These are phyloP conservation scores for Exophiala sideris DNA, from an alignment of 2,329 filamentous ascomycete species.

Conservation along the genomic window DNA sequence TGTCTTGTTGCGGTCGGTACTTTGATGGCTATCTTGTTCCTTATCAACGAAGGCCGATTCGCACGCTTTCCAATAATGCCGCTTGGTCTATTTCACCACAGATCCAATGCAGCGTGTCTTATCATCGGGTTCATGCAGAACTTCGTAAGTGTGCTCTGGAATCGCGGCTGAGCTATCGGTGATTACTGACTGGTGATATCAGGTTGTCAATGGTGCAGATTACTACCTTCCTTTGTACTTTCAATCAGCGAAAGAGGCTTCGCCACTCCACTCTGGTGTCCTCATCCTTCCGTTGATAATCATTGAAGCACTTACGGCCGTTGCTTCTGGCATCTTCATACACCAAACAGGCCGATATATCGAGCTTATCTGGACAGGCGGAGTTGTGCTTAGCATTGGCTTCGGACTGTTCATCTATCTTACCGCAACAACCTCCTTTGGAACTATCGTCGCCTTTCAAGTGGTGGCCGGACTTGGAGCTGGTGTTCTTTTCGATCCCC, in stretches of 20 bases:
- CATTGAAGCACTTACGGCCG: constrained; percentile 42
- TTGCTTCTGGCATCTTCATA: constrained; percentile 47
- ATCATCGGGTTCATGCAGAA: constrained; percentile 47
- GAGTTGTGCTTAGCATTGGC: constrained; percentile 42
- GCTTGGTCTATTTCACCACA: constrained; percentile 62
- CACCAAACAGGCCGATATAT: constrained; percentile 48
- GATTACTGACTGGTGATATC: not conserved
- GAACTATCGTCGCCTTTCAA: constrained; percentile 29
- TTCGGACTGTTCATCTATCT: constrained; percentile 46
- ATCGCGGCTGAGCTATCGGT: not conserved
- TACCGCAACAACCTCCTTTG: no score
- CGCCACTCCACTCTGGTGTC: constrained; percentile 53
- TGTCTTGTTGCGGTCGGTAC: constrained; percentile 73
- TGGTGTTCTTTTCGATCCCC: constrained; percentile 54
- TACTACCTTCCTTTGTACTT: constrained; percentile 74
- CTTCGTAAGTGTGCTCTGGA: constrained; percentile 49
- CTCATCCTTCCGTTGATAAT: constrained; percentile 62
- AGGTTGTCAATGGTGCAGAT: constrained; percentile 60
- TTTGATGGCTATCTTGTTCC: constrained; percentile 61
- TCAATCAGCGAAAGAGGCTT: constrained; percentile 63
- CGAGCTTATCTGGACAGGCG: constrained; percentile 45
- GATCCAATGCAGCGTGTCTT: constrained; percentile 50
- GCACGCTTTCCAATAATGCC: constrained; percentile 78
- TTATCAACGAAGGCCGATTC: constrained; percentile 67
- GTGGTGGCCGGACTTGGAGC: constrained; percentile 41